These are phyloP conservation scores for Trichoderma afroharzianum DNA, from an alignment of 2,329 filamentous ascomycete species.

Conservation along the genomic window DNA sequence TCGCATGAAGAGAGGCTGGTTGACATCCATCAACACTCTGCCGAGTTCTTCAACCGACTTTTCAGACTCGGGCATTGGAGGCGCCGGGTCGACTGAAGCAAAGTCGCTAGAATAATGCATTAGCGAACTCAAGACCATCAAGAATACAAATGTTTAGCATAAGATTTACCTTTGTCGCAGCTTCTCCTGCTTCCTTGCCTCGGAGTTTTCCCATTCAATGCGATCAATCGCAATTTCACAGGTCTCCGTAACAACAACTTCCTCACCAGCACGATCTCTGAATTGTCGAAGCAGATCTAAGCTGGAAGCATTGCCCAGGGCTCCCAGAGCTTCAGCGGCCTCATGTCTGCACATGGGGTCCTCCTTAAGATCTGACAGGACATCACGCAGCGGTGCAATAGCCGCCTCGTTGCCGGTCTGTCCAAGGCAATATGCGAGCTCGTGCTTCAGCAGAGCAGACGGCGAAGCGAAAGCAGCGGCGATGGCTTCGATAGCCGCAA, in stretches of 20 bases:
- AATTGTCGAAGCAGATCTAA: slow-evolving; percentile 69
- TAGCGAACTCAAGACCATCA: slow-evolving; percentile 24
- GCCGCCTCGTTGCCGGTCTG: slow-evolving; percentile 79
- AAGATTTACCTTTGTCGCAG: slow-evolving; percentile 69
- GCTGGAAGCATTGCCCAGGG: slow-evolving; percentile 71
- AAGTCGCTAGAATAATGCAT: slow-evolving; percentile 66
- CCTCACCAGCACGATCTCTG: slow-evolving; percentile 71
- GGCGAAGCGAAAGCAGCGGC: slow-evolving; percentile 80
- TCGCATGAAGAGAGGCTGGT: slow-evolving; percentile 77
- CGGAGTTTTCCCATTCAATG: slow-evolving; percentile 87
- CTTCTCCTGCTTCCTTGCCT: slow-evolving; percentile 68
- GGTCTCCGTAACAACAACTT: slow-evolving; percentile 83
- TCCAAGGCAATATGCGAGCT: slow-evolving; percentile 93
- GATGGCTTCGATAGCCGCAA: slow-evolving; percentile 69
- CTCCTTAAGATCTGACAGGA: slow-evolving; percentile 74
- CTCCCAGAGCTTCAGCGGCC: slow-evolving; percentile 90
- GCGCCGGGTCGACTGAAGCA: slow-evolving; percentile 90
- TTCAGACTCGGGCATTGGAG: slow-evolving; percentile 71
- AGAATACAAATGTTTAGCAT: slow-evolving; percentile 12
- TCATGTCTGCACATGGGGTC: slow-evolving; percentile 96
- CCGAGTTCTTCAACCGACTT: slow-evolving; percentile 72
- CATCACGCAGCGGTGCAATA: slow-evolving; percentile 66
- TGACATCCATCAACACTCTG: slow-evolving; percentile 72
- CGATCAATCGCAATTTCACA: slow-evolving; percentile 95
- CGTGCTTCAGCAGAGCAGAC: slow-evolving; percentile 90